These are phyloP conservation scores for Phtheirospermum japonicum DNA, from an alignment of 257 asterid species.

Conservation along the genomic window DNA sequence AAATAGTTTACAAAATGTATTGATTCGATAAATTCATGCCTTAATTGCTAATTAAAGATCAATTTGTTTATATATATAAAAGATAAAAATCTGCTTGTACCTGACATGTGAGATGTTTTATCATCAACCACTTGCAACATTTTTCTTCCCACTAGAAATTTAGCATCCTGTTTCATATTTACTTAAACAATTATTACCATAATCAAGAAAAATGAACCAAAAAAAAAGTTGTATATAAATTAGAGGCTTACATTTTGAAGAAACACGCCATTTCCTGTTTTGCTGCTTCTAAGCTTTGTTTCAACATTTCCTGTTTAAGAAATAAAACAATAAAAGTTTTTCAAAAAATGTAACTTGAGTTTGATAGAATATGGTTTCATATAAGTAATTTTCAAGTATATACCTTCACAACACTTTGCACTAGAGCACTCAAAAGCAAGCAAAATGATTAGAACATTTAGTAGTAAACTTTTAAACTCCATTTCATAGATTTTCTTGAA, in stretches of 20 bases:
- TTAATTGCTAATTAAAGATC: not conserved
- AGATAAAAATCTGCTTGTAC: slow-evolving; percentile 11
- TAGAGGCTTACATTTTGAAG: slow-evolving; percentile 33
- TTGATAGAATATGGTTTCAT: not conserved
- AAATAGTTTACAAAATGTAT: not conserved
- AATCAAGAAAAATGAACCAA: slow-evolving; percentile 11
- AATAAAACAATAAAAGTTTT: not conserved
- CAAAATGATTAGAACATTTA: slow-evolving; percentile 36
- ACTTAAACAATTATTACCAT: slow-evolving; percentile 17
- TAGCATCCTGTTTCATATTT: slow-evolving; percentile 28
- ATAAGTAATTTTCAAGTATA: slow-evolving; percentile 9
- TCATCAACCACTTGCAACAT: slow-evolving; percentile 29
- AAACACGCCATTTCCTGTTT: slow-evolving; percentile 25
- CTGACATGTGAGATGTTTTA: slow-evolving; percentile 29
- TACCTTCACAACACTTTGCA: slow-evolving; percentile 44
- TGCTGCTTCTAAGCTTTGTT: slow-evolving; percentile 22
- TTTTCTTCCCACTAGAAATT: slow-evolving; percentile 40
- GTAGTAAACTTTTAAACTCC: slow-evolving; percentile 41
- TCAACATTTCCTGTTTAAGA: slow-evolving; percentile 30
- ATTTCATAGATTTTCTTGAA: slow-evolving; percentile 31
- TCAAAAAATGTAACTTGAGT: slow-evolving; percentile 17
- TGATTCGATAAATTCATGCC: too few relatives aligned
- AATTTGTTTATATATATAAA: not conserved
- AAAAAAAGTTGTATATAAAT: not conserved
- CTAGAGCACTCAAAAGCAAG: slow-evolving; percentile 36